Base-by-base conservation (phyloP, 2,329 filamentous ascomycete species). In the Gaeumannomyces sp. region DNA sequence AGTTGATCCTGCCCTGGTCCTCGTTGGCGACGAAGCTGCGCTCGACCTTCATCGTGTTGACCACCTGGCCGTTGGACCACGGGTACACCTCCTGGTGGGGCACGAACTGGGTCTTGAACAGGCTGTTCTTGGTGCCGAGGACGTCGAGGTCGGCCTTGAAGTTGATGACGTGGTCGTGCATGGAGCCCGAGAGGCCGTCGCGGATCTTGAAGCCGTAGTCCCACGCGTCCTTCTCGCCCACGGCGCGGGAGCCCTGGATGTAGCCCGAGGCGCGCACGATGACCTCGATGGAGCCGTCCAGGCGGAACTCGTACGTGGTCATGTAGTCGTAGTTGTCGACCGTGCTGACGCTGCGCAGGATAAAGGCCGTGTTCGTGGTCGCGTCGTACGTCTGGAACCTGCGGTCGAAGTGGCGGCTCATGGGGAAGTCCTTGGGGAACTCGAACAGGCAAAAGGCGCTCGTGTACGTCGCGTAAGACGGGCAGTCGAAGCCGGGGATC, bases 371-470 rank as follows among this genome's bases (percentile, higher is more conserved):
- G n/a, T 68, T 71, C 65, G 74, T 74, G 14, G 72, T 45, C 10
- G 60, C 60, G 60, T 71, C 33, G 33, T 61, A 61, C 3, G 33
- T 45, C 2, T 5, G 2, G 72, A 16, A 65, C 68, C 35, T 70
- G 66, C 14, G 64, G 60, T 45, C n/a, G 33, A 19, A 61, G 60
- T 50, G 60, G 8, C 60, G 60, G 33, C 25, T 61, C 1, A 86
- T 77, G 1, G 83, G 78, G 68, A 78, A 80, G 58, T 80, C 80
- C 0, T 80, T 73, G 22, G 80, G 79, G 63, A 75, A 78, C 70
- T 86, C 84, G 66, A 86, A 86, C 33, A 86, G 65, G 68, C 85
- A 88, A 58, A 88, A 79, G 65, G 78, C 80, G 69, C 84, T 80
- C 56, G 84, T 74, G 66, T 80, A 85, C 0, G 79, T 82, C 0